Evolutionary conservation across 1,139 yeast species (phyloP).

Genomic region (Hansenula anomala): DNA sequence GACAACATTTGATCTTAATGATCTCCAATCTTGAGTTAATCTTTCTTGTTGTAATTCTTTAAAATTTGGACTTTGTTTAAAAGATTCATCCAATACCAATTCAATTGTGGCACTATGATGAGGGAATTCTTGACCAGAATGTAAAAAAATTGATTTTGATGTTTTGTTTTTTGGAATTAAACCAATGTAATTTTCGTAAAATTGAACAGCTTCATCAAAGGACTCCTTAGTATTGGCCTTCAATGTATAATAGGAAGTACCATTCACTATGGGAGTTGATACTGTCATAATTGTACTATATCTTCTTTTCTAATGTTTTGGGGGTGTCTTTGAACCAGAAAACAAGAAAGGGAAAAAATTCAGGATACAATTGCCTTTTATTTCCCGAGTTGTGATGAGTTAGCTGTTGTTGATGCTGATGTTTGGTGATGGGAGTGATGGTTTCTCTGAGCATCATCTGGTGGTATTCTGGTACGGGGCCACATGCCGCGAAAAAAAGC

Average conservation of each 20-base stretch:
- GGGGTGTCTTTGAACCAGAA: too few relatives aligned
- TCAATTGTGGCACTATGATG: slow-evolving; percentile 26
- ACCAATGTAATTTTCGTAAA: slow-evolving; percentile 43
- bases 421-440: too few relatives aligned
- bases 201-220: slow-evolving; percentile 35
- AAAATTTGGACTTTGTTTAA: slow-evolving; percentile 11
- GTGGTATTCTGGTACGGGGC: too few relatives aligned
- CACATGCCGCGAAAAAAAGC: too few relatives aligned
- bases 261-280: slow-evolving; percentile 37
- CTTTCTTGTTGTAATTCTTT: slow-evolving; percentile 8
- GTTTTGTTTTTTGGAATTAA: slow-evolving; percentile 31
- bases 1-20: slow-evolving; percentile 27
- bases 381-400: too few relatives aligned
- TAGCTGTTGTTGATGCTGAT: too few relatives aligned
- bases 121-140: slow-evolving; percentile 30
- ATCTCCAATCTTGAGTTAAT: slow-evolving; percentile 30
- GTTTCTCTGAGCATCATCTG: too few relatives aligned
- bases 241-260: slow-evolving; percentile 42
- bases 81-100: slow-evolving; percentile 12
- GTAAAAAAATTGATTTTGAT: slow-evolving; percentile 27
- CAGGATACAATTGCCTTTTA: background rate
- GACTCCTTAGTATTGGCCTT: slow-evolving; percentile 36
- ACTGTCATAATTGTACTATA: slow-evolving; percentile 6
- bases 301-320: background rate
- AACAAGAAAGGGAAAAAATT: too few relatives aligned